Conservation (phyloP, 106 monocot genomes). For the Dendrobium officinale region DNA sequence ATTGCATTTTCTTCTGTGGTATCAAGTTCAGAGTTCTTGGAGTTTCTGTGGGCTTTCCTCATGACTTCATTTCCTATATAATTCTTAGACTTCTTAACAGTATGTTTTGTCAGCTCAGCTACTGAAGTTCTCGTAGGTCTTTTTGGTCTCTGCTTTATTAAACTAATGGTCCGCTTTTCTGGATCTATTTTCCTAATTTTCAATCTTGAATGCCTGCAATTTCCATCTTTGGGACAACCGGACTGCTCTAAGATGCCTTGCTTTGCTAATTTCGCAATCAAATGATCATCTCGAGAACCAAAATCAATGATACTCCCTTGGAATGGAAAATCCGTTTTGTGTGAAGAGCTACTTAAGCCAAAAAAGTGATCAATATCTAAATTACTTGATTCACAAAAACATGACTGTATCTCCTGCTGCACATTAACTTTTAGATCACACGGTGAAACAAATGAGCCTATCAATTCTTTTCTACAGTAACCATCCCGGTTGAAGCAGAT, state of each 20-base stretch:
- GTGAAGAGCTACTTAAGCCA: not conserved
- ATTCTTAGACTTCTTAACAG: not conserved
- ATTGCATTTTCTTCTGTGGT: slow-evolving; percentile 2
- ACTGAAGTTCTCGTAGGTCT: slow-evolving; percentile 37
- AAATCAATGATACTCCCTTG: slow-evolving; percentile 4
- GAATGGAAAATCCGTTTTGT: slow-evolving; percentile 10
- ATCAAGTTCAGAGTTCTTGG: slow-evolving; percentile 37
- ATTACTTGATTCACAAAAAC: slow-evolving; percentile 15
- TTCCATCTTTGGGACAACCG: slow-evolving; percentile 8
- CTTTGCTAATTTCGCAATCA: not conserved
- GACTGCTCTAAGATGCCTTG: slow-evolving; percentile 2
- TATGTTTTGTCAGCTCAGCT: slow-evolving; percentile 17
- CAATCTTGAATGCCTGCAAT: not conserved
- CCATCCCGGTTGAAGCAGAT: slow-evolving; percentile 9
- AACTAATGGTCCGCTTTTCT: not conserved
- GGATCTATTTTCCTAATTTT: slow-evolving; percentile 13
- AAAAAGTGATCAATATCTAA: slow-evolving; percentile 15
- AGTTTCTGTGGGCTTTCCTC: slow-evolving; percentile 13
- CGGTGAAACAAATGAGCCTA: slow-evolving; percentile 4
- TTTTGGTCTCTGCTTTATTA: slow-evolving; percentile 12
- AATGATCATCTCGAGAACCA: slow-evolving; percentile 3
- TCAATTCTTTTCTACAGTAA: slow-evolving; percentile 7
- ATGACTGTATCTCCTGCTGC: slow-evolving; percentile 14
- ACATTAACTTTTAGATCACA: slow-evolving; percentile 7
- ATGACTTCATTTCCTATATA: not conserved